A percentile compares a stretch with the other conserved stretches of the same genome.
Evolutionary conservation across 2,329 filamentous ascomycete genomes (phyloP).

Genomic region (Botrytis cinerea): DNA sequence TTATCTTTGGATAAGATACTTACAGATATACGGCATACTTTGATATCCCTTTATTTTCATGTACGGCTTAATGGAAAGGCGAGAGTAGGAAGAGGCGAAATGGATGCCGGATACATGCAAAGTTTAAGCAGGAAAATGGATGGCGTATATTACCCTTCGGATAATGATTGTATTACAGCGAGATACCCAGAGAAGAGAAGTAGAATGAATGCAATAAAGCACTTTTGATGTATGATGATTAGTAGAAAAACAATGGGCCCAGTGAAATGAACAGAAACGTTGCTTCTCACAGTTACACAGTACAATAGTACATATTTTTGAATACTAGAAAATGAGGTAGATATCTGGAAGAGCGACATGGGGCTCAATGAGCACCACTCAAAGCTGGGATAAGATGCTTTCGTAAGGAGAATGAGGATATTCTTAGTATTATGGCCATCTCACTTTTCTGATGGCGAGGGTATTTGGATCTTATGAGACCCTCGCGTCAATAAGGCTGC

Average conservation of each 20-base stretch:
- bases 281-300: neutral
- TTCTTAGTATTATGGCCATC: no score
- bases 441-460: no score
- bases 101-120: neutral
- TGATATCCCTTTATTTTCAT: neutral
- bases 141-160: no score
- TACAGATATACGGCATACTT: neutral
- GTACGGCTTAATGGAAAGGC: neutral
- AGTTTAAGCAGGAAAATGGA: neutral
- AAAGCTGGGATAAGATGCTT: no score
- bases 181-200: neutral
- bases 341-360: neutral
- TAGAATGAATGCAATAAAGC: neutral
- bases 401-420: no score
- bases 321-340: neutral
- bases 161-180: slow-evolving; percentile 3
- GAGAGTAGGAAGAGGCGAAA: neutral
- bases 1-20: neutral
- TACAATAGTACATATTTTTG: neutral
- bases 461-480: no score
- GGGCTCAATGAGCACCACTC: neutral
- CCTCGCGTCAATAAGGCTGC: no score
- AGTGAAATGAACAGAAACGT: neutral
- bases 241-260: neutral
- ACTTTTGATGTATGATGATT: neutral